A percentile compares a stretch with the other conserved stretches of the same genome.
phyloP scores from a whole-genome alignment of 2,329 filamentous ascomycete species.

The Ambrosiella cleistominuta region DNA sequence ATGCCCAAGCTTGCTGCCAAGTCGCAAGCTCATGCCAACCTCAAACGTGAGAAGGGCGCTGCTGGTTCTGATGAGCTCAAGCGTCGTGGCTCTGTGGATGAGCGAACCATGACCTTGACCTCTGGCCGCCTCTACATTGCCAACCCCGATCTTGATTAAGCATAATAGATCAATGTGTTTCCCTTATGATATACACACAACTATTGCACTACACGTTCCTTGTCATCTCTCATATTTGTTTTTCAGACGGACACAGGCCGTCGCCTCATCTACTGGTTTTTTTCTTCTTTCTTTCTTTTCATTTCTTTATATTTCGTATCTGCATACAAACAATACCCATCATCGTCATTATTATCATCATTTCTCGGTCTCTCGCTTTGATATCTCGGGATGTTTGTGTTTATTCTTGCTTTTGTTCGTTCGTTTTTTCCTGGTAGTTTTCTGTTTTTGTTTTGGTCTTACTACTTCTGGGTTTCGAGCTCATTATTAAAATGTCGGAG shows the following conservation, averaged over 20 bases:
- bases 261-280: neutral
- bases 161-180: neutral
- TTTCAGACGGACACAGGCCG: conserved; percentile 1
- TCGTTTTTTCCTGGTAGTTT: neutral
- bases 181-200: neutral
- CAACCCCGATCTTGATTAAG: conserved; percentile 48
- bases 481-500: neutral
- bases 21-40: conserved; percentile 36
- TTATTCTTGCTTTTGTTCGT: neutral
- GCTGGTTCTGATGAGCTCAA: conserved; percentile 55
- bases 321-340: conserved; percentile 13
- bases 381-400: neutral
- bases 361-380: neutral
- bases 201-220: too few species aligned
- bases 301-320: conserved; percentile 3
- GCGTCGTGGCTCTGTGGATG: conserved; percentile 67
- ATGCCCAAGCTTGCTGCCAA: conserved; percentile 38
- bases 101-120: conserved; percentile 59
- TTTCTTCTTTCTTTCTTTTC: conserved; percentile 4
- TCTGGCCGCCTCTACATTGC: conserved; percentile 64
- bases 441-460: neutral
- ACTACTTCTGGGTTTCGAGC: neutral
- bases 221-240: neutral
- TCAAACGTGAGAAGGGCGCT: conserved; percentile 47
- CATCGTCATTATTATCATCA: conserved; percentile 3